Base-by-base conservation (phyloP, 225 moss, liverwort and hornwort genomes). In the Straminergon stramineum region DNA sequence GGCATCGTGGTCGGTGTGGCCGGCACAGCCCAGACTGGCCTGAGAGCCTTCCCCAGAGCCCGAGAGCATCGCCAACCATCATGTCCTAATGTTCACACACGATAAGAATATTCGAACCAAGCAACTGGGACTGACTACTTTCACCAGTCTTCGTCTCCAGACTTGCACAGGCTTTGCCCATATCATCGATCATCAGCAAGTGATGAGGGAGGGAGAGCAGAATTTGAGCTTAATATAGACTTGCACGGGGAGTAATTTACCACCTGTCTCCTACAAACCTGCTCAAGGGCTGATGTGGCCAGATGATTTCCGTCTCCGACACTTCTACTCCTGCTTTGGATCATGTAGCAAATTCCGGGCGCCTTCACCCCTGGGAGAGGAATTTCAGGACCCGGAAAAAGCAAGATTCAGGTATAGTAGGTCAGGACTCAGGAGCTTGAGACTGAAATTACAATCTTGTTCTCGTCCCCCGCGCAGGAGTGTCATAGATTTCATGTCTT, bases 251-350 rank as follows among this genome's bases (percentile, higher is more conserved):
- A 66, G 41, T 22, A 13, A 13, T 35, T 41, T 80, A 60, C 71
- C 37, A 48, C 21, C 43, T 27, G 35, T 71, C 87, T 90, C 81
- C 91, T 61, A 81, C 90, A 62, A 71, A 74, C 61, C 73, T 90
- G 82, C 85, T 88, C 66, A 20, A 37, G 24, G 77, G 77, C 53
- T 89, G 88, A 79, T 68, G 81, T 90, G 92, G 65, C 75, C 84
- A 66, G 80, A 27, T 3, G 89, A 70, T 71, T 90, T 83, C 87
- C 92, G 87, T 92, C 90, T 91, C 90, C 92, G 84, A 92, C 92
- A 92, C 89, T 90, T 89, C 87, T 74, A 85, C 79, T 85, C 69
- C 85, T 79, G 69, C 20, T 69, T 48, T 60, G 75, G 81, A 87
- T 87, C 55, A 78, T 60, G 82, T 51, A 22, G 75, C 70, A 58